Evolutionary conservation across 768 basidiomycete species (phyloP), one percentile per base, ranked within the genome.

Genomic region (Hericium erinaceus): DNA sequence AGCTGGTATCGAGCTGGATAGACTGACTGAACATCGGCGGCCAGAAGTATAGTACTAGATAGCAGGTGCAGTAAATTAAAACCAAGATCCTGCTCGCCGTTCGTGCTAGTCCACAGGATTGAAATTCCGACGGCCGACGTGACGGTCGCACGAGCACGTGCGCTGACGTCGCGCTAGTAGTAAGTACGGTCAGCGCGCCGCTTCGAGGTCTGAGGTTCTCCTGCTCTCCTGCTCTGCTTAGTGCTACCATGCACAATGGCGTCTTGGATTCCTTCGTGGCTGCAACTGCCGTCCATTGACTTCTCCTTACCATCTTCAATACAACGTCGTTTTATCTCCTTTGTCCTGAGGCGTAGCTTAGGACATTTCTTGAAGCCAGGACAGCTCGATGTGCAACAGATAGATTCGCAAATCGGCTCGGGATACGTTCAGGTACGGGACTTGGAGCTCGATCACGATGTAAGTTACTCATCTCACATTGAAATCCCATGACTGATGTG

Each of bases 391-490:
- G 76, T 82, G 54, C 80, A 85, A 56, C 85, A 92, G 72, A 87
- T 97, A 64, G 92, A 95, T 64, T 89, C 92, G 28, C 92, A 95
- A 71, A 86, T 98, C 65, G 88, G 91, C n/a, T 87, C 86, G 44
- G 95, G 95, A 16, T 86, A 81, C 68, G 83, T 97, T 4, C 89
- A 93, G 70, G 80, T 98, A 39, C 85, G 85, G 61, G 84, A 92
- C 65, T 74, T 97, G 56, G 83, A 93, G 67, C 73, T 98, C 52
- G 82, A 92, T 68, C 77, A 78, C 52, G 75, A 83, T 69, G 94
- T 88, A 66, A 65, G 85, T 78, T 40, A 53, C 37, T 48, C 38
- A 12, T 53, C 58, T 26, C 60, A 56, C 39, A 50, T 52, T 18
- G 48, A 52, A 52, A 33, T 33, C 6, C 33, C 33, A 33, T 39